Base-by-base conservation (phyloP, 2,329 filamentous ascomycete species). In the Aspergillus pseudoterreus region DNA sequence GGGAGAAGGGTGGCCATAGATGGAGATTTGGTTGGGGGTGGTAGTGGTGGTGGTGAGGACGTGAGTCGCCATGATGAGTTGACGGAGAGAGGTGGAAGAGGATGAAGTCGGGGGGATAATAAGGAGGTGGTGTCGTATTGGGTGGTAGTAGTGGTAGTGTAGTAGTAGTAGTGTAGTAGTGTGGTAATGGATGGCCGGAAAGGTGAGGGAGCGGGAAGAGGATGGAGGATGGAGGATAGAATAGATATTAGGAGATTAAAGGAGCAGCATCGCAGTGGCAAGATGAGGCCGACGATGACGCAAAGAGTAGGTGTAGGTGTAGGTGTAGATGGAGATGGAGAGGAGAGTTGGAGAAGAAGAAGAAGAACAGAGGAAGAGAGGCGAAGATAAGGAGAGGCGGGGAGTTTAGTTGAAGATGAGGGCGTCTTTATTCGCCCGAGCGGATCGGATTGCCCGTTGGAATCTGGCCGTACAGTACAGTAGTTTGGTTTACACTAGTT, bases 1-100 rank as follows among this genome's bases (percentile, higher is more conserved):
- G 22, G 77, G 74, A 22, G 76, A 73, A 10, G 66, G 66, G 45
- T 74, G 69, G 38, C 70, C 68, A 57, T 72, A 72, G 49, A 68
- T 58, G 22, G 67, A 69, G 56, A 71, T 67, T 49, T 68, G 70
- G 51, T 69, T 61, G 50, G 56, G 22, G 39, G 63, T 64, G 47
- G 58, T 53, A 44, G 66, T 68, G 48, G 63, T 64, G 47, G 58
- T 53, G 45, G 66, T 68, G 48, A 68, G 49, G 47, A 67, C 63
- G 54, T 66, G 64, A 54, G 66, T 69, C 15, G 66, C 64, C 66
- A 68, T 68, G 54, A 54, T 30, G 48, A 21, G 30, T 27, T 50
- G 33, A 41, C 21, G 17, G 44, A 49, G 27, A 46, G 30, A 35
- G 4, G 30, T 6, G 21, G 35, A 27, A 12, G 35, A 30, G 32